These are phyloP conservation scores for Oryza meyeriana DNA, from an alignment of 176 grass and related monocot genomes.

Conservation along the genomic window DNA sequence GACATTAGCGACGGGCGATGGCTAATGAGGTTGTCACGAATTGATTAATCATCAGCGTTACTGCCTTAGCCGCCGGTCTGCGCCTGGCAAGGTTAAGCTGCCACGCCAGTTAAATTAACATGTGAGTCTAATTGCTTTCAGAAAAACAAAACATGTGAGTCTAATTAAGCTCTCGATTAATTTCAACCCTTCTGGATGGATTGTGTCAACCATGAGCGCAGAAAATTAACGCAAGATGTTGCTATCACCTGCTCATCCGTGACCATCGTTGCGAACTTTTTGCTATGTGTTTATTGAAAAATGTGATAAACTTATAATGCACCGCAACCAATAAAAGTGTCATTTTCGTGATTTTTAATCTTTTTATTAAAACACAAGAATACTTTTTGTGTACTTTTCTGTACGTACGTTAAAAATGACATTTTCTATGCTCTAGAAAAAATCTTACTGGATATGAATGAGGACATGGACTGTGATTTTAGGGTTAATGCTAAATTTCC, in stretches of 20 bases:
- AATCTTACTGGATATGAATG: neutral
- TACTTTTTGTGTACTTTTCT: neutral
- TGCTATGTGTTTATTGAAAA: neutral
- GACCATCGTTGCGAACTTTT: neutral
- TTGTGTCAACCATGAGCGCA: neutral
- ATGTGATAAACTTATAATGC: neutral
- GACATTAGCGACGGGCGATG: too few species aligned
- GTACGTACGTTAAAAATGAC: neutral
- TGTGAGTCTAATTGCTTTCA: neutral
- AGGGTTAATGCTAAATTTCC: neutral
- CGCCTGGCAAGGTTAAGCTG: neutral
- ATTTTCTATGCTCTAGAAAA: neutral
- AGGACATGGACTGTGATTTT: neutral
- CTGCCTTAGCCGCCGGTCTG: neutral
- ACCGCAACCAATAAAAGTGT: neutral
- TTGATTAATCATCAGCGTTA: neutral
- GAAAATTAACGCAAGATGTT: neutral
- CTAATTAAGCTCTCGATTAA: neutral
- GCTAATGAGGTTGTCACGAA: too few species aligned
- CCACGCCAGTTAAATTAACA: neutral
- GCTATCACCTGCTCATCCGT: neutral
- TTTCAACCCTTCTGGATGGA: constrained; percentile 32
- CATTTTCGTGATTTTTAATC: neutral
- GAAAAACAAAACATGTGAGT: neutral
- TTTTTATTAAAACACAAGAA: neutral